Percentiles rank a stretch among this genome's conserved stretches.
These are phyloP conservation scores for Chlorella sp. DNA, from an alignment of 139 green algal genomes.

Conservation along the genomic window DNA sequence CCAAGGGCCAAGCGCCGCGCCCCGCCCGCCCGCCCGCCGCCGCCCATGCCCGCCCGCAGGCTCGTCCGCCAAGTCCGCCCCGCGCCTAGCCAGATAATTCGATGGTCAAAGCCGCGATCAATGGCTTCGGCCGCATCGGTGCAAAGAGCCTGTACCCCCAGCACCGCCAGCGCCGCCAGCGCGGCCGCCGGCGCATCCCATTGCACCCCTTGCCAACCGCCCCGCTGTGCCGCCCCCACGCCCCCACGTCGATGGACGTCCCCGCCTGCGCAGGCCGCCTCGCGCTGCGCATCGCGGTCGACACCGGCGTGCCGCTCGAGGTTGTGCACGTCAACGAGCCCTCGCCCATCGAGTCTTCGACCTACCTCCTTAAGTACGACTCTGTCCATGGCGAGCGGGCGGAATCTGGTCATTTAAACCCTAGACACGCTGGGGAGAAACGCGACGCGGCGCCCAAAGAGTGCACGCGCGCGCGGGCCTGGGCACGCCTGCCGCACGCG, in stretches of 20 bases:
- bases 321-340: constrained; percentile 85
- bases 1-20: too few species aligned
- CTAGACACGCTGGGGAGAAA: too few species aligned
- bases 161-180: too few species aligned
- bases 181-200: not conserved
- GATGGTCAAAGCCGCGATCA: constrained; percentile 56
- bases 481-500: too few species aligned
- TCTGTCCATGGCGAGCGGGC: constrained; percentile 62
- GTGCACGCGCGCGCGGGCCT: too few species aligned
- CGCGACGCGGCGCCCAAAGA: too few species aligned
- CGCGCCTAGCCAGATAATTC: too few species aligned
- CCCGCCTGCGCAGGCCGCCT: constrained; percentile 42
- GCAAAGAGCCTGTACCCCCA: not conserved
- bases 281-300: constrained; percentile 50
- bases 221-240: not conserved
- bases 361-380: constrained; percentile 88
- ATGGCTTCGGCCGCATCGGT: constrained; percentile 62
- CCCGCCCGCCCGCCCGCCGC: too few species aligned
- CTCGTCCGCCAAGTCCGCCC: too few species aligned
- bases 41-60: too few species aligned
- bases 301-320: constrained; percentile 34
- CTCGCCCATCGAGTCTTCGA: constrained; percentile 55
- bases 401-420: too few species aligned
- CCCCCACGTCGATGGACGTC: not conserved
- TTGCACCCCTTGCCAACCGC: not conserved